A percentile compares a stretch with the other conserved stretches of the same genome.
Conservation (phyloP, 2,329 filamentous ascomycete genomes). For the Magnaporthales sp. region DNA sequence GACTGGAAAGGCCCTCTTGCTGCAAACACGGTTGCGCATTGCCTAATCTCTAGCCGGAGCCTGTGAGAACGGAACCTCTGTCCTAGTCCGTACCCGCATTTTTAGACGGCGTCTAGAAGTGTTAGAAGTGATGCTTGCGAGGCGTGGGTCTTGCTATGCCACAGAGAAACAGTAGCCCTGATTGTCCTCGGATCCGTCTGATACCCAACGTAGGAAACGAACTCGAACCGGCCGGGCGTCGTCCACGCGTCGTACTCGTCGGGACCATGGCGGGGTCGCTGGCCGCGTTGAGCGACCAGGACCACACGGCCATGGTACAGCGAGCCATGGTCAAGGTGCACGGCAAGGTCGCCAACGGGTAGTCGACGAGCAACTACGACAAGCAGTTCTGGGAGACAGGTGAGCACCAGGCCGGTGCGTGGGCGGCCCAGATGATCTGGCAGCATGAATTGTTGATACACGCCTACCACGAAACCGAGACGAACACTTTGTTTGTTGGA, state of each 20-base stretch:
- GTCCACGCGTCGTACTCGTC: slow-evolving; percentile 50
- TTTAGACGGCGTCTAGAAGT: no score
- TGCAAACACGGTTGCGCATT: no score
- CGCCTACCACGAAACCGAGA: slow-evolving; percentile 62
- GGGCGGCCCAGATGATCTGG: slow-evolving; percentile 50
- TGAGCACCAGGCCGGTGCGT: slow-evolving; percentile 51
- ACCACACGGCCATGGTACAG: slow-evolving; percentile 55
- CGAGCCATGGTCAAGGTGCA: slow-evolving; percentile 60
- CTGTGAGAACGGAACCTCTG: no score
- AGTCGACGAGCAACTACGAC: slow-evolving; percentile 58
- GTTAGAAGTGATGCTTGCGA: no score
- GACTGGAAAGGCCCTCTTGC: no score
- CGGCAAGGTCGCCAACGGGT: slow-evolving; percentile 45
- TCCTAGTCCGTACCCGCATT: no score
- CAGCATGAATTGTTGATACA: slow-evolving; percentile 64
- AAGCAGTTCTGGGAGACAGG: slow-evolving; percentile 59
- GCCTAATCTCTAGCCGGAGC: no score
- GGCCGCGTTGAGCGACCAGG: slow-evolving; percentile 38
- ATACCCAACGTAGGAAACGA: slow-evolving; percentile 60
- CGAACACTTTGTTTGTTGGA: slow-evolving; percentile 57
- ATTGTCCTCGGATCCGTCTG: slow-evolving; percentile 52
- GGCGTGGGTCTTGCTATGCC: no score
- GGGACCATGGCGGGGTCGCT: slow-evolving; percentile 22
- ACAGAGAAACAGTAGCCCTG: slow-evolving; percentile 51
- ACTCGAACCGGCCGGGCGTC: slow-evolving; percentile 51